phyloP scores from a whole-genome alignment of 176 grass and related monocot genomes.

The Triticum dicoccoides region DNA sequence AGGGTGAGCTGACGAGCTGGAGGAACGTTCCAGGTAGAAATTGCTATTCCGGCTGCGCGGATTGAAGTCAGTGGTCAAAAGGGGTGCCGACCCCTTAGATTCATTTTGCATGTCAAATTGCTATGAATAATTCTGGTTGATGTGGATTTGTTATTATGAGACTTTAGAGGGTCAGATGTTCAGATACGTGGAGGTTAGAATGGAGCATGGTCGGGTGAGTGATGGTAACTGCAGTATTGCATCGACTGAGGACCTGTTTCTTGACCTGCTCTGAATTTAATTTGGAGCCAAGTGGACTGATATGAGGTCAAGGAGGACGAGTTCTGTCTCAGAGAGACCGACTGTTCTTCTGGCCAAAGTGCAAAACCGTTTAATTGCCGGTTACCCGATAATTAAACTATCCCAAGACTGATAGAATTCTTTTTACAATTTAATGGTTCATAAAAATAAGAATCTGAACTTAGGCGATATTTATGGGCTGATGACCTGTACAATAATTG shows the following conservation, averaged over 20 bases:
- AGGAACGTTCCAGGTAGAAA: neutral
- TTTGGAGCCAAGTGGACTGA: conserved; percentile 1
- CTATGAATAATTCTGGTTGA: neutral
- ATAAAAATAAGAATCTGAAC: neutral
- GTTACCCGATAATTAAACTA: neutral
- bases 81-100: neutral
- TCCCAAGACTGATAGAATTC: neutral
- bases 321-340: neutral
- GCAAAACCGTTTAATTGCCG: neutral
- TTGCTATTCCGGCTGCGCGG: neutral
- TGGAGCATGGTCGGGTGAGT: neutral
- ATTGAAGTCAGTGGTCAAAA: neutral
- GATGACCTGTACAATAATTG: neutral
- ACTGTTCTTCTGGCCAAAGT: neutral
- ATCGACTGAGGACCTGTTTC: conserved; percentile 6
- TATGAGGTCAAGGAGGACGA: neutral
- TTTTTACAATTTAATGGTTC: neutral
- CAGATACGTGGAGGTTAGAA: neutral
- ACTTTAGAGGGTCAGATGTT: neutral
- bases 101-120: neutral
- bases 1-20: neutral
- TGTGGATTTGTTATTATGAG: neutral
- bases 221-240: neutral
- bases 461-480: neutral
- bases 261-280: neutral